A percentile compares a stretch with the other conserved stretches of the same genome.
Conservation (phyloP, 2,329 filamentous ascomycete species). For the Sphaceloma murrayae region DNA sequence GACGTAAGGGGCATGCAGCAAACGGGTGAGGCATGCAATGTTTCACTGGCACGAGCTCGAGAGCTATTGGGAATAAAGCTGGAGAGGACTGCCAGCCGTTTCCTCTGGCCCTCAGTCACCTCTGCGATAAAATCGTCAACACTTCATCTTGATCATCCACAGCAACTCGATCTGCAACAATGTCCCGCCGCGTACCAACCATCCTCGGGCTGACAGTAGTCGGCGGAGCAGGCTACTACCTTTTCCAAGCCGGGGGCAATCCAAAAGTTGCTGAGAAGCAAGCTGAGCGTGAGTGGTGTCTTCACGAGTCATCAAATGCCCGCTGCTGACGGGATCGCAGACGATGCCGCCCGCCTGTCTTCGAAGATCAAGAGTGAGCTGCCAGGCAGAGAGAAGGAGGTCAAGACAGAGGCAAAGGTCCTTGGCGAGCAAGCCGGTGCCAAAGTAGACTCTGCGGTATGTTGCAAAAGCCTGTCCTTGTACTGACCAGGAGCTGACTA, state of each 20-base stretch:
- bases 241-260: constrained; percentile 76
- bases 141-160: not conserved
- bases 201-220: constrained; percentile 18
- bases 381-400: constrained; percentile 52
- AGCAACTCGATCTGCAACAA: constrained; percentile 3
- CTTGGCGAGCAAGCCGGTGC: constrained; percentile 41
- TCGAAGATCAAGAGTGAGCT: constrained; percentile 57
- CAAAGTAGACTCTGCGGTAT: constrained; percentile 60
- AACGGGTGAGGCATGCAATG: constrained; percentile 2
- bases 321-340: constrained; percentile 37
- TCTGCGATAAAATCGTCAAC: not conserved
- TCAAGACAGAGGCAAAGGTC: constrained; percentile 45
- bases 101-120: no score
- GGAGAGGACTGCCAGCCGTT: not conserved
- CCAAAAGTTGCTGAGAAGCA: constrained; percentile 77
- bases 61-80: not conserved
- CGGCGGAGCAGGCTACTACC: constrained; percentile 60
- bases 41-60: not conserved
- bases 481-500: not conserved
- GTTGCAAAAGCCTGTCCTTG: constrained; percentile 1
- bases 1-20: not conserved
- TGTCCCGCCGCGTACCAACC: constrained; percentile 18
- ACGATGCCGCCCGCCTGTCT: constrained; percentile 63
- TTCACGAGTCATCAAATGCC: constrained; percentile 5
- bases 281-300: constrained; percentile 58